Percentiles rank a stretch among this genome's conserved stretches.
Evolutionary conservation across 2,329 filamentous ascomycete genomes (phyloP).

Genomic region (Fusarium pseudonygamai): DNA sequence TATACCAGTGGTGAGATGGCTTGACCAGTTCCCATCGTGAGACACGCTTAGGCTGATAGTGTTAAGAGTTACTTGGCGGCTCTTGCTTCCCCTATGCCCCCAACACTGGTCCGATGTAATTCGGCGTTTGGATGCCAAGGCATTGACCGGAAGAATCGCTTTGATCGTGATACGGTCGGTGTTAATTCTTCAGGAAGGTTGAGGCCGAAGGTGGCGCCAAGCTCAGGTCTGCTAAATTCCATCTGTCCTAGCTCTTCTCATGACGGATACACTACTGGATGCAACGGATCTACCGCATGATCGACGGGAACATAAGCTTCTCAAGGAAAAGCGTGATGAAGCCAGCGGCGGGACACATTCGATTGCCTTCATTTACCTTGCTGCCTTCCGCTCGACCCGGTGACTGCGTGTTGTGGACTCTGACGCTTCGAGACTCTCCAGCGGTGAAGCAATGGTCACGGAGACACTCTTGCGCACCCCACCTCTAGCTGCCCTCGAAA

Average conservation of each 20-base stretch:
- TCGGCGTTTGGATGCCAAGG: neutral
- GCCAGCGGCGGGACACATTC: neutral
- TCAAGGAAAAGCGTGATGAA: no score
- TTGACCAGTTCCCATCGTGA: neutral
- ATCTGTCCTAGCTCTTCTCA: neutral
- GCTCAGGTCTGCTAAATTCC: neutral
- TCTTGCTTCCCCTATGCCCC: neutral
- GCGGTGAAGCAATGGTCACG: neutral
- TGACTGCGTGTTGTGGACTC: neutral
- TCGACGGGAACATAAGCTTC: neutral
- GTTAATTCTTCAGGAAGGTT: neutral
- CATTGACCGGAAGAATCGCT: neutral
- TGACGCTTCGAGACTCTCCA: neutral
- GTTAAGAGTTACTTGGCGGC: neutral
- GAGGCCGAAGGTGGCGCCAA: neutral
- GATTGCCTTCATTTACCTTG: neutral
- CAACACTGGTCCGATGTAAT: neutral
- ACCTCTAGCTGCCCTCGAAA: neutral
- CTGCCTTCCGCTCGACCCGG: neutral
- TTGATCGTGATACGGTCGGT: neutral
- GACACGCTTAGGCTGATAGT: neutral
- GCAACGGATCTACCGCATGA: neutral
- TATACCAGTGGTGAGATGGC: neutral
- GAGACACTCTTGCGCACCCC: neutral
- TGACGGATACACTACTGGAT: neutral